phyloP scores from a whole-genome alignment of 1,139 yeast genomes.

The Blastobotrys raffinosifermentans region DNA sequence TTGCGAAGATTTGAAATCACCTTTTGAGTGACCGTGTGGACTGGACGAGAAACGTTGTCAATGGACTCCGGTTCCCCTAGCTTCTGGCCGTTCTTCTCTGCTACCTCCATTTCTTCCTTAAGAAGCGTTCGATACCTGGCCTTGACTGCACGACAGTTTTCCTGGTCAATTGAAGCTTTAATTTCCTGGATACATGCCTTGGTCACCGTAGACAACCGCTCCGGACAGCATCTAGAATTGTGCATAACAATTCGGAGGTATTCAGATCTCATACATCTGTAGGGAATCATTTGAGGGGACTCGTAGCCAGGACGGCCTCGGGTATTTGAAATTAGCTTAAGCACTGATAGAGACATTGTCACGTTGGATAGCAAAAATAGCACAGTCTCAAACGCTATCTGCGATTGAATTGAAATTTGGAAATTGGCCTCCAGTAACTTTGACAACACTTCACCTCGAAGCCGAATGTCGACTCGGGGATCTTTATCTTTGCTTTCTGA shows the following conservation, averaged over 20 bases:
- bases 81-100: not conserved
- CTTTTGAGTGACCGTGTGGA: no score
- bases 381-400: conserved; percentile 17
- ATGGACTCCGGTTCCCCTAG: not conserved
- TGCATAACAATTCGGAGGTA: conserved; percentile 13
- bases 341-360: conserved; percentile 6
- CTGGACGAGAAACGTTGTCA: no score
- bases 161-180: conserved; percentile 10
- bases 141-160: conserved; percentile 10
- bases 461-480: not conserved
- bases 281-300: conserved; percentile 6
- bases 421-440: conserved; percentile 10
- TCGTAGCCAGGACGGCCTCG: conserved; percentile 12
- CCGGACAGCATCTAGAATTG: conserved; percentile 6
- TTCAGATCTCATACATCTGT: conserved; percentile 17
- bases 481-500: conserved; percentile 7
- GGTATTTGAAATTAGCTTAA: conserved; percentile 3
- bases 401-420: conserved; percentile 10
- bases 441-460: conserved; percentile 11
- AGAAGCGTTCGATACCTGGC: conserved; percentile 11
- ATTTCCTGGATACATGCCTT: conserved; percentile 14
- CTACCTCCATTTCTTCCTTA: conserved; percentile 6
- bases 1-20: no score
- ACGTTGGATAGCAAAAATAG: conserved; percentile 10
- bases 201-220: conserved; percentile 3